phyloP scores from a whole-genome alignment of 371 early-diverging fungal species.

The Mortierella sp. region DNA sequence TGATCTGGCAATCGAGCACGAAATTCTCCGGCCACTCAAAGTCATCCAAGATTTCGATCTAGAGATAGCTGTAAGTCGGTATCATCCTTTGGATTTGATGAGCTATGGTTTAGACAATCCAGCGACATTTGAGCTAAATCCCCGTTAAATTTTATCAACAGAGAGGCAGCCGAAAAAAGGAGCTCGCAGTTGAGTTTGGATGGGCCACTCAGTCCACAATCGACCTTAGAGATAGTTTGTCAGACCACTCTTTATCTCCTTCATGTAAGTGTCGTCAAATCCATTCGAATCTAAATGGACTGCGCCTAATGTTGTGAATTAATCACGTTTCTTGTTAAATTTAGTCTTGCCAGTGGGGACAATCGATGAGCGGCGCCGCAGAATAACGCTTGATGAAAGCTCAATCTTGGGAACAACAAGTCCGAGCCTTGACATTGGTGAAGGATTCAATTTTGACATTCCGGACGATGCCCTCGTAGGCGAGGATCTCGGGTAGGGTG shows the following conservation, averaged over 20 bases:
- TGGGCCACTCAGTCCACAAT: slow-evolving; percentile 23
- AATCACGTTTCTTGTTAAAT: too few species aligned
- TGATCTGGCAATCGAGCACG: slow-evolving; percentile 29
- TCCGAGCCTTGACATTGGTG: background rate
- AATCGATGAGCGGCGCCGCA: slow-evolving; percentile 23
- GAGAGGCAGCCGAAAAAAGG: slow-evolving; percentile 12
- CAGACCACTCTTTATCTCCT: background rate
- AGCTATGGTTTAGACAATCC: too few species aligned
- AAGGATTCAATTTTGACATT: background rate
- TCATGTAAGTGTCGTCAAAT: background rate
- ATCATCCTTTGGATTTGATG: too few species aligned
- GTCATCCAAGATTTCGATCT: slow-evolving; percentile 19
- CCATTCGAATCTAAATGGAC: background rate
- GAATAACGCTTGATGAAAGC: slow-evolving; percentile 40
- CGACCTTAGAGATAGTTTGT: slow-evolving; percentile 5
- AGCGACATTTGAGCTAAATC: too few species aligned
- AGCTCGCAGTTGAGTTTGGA: slow-evolving; percentile 41
- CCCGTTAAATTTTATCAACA: background rate
- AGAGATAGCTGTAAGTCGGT: slow-evolving; percentile 22
- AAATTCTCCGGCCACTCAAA: slow-evolving; percentile 11
- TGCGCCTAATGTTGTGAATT: too few species aligned
- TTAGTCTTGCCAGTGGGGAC: slow-evolving; percentile 2
- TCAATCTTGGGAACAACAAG: background rate
- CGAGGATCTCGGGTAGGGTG: slow-evolving; percentile 35
- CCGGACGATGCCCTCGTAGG: slow-evolving; percentile 25